Percentiles rank a stretch among this genome's conserved stretches.
Conservation (phyloP, 768 basidiomycete genomes). For the Boletus pseudo-olivaceus region DNA sequence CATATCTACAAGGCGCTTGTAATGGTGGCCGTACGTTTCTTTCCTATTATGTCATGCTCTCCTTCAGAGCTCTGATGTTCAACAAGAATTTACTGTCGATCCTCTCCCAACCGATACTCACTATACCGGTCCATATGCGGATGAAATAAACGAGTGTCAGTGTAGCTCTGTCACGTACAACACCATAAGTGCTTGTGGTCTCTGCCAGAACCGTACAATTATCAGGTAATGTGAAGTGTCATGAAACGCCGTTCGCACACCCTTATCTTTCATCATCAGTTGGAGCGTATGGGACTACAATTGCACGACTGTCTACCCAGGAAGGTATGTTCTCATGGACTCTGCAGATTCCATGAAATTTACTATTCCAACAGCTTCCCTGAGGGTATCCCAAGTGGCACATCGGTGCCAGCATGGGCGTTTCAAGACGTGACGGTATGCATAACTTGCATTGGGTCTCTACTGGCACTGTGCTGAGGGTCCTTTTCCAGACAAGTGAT, state of each 20-base stretch:
- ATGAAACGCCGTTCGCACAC: not conserved
- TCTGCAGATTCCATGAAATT: not conserved
- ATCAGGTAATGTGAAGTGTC: conserved; percentile 28
- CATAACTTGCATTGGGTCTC: not conserved
- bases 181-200: conserved; percentile 53
- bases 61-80: conserved; percentile 4
- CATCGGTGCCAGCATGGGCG: conserved; percentile 60
- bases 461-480: conserved; percentile 1
- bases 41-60: conserved; percentile 2
- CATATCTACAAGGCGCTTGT: conserved; percentile 43
- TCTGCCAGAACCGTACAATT: conserved; percentile 47
- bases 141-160: conserved; percentile 37
- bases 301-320: conserved; percentile 38
- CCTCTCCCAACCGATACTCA: conserved; percentile 33
- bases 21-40: conserved; percentile 38
- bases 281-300: conserved; percentile 52
- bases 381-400: conserved; percentile 42
- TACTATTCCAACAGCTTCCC: conserved; percentile 39
- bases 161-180: conserved; percentile 58
- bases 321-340: conserved; percentile 16
- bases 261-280: conserved; percentile 28
- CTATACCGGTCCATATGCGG: conserved; percentile 34
- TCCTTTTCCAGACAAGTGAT: conserved; percentile 29
- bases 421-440: conserved; percentile 51
- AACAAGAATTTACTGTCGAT: conserved; percentile 37